Conservation (phyloP, 805 yeast species). For the Teunomyces aglyptinius region DNA sequence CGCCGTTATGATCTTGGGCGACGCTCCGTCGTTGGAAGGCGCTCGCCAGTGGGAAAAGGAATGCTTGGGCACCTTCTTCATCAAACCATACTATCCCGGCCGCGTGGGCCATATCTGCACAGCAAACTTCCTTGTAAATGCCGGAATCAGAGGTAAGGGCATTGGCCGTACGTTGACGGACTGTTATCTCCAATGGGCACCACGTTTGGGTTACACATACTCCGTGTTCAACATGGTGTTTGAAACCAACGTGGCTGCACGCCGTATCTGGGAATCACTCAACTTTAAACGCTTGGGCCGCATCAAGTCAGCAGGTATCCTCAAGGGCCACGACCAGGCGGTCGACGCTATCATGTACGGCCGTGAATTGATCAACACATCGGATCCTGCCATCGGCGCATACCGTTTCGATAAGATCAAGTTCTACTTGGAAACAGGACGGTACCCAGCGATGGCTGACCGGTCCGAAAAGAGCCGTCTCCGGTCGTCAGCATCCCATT, state of each 20-base stretch:
- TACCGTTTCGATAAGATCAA: slow-evolving; percentile 74
- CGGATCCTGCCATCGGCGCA: slow-evolving; percentile 50
- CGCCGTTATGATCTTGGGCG: slow-evolving; percentile 80
- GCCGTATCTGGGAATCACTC: slow-evolving; percentile 71
- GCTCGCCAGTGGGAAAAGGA: slow-evolving; percentile 85
- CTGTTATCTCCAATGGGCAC: slow-evolving; percentile 88
- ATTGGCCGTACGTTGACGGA: slow-evolving; percentile 84
- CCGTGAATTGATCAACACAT: slow-evolving; percentile 61
- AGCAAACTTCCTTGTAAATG: slow-evolving; percentile 83
- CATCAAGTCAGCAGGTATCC: slow-evolving; percentile 81
- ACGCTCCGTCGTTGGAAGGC: slow-evolving; percentile 45
- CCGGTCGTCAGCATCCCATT: slow-evolving; percentile 76
- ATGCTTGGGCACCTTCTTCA: slow-evolving; percentile 82
- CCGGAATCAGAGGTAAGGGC: slow-evolving; percentile 89
- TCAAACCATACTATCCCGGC: slow-evolving; percentile 90
- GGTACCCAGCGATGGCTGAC: slow-evolving; percentile 79
- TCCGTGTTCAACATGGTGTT: slow-evolving; percentile 82
- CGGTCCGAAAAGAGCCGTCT: slow-evolving; percentile 86
- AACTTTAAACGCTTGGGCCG: slow-evolving; percentile 79
- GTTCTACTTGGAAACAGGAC: slow-evolving; percentile 76
- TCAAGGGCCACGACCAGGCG: slow-evolving; percentile 79
- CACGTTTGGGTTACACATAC: slow-evolving; percentile 80
- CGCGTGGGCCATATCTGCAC: slow-evolving; percentile 91
- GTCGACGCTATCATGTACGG: slow-evolving; percentile 89
- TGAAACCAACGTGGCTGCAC: slow-evolving; percentile 82